Evolutionary conservation across 2,329 filamentous ascomycete genomes (phyloP).

Genomic region (Camillea tinctor): DNA sequence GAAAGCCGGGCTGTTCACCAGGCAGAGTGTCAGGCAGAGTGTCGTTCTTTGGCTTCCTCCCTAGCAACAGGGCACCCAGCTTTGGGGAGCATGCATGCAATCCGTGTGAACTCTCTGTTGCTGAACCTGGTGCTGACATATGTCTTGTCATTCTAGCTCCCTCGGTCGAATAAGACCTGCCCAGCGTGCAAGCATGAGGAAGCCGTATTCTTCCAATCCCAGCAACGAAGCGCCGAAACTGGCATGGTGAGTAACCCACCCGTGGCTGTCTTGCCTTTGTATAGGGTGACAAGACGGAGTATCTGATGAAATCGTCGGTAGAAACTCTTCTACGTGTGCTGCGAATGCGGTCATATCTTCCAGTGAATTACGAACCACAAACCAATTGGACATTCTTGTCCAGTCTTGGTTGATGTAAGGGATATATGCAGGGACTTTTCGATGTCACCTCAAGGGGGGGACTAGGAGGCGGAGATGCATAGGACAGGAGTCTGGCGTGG

Average conservation of each 20-base stretch:
- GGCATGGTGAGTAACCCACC: conserved; percentile 85
- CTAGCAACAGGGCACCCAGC: conserved; percentile 18
- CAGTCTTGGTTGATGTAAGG: background rate
- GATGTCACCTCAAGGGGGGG: conserved; percentile 12
- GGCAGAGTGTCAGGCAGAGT: background rate
- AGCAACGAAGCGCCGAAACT: conserved; percentile 93
- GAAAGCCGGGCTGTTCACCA: conserved; percentile 9
- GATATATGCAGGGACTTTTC: conserved; percentile 14
- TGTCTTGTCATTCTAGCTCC: conserved; percentile 66
- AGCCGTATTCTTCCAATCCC: conserved; percentile 98
- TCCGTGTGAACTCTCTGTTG: conserved; percentile 22
- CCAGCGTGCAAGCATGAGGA: conserved; percentile 82
- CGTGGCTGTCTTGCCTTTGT: background rate
- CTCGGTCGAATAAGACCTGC: conserved; percentile 82
- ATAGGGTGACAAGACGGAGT: background rate
- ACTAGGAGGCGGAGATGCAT: too few relatives aligned
- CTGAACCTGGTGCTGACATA: conserved; percentile 38
- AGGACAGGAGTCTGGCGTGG: conserved; percentile 23
- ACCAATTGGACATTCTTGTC: background rate
- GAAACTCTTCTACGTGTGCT: conserved; percentile 95
- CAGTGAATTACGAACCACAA: conserved; percentile 40
- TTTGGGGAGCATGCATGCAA: conserved; percentile 27
- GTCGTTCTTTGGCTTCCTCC: background rate
- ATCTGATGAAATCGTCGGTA: conserved; percentile 39
- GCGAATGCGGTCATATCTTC: conserved; percentile 88